Evolutionary conservation across 1,139 yeast genomes (phyloP).

Genomic region (Candida sp.): DNA sequence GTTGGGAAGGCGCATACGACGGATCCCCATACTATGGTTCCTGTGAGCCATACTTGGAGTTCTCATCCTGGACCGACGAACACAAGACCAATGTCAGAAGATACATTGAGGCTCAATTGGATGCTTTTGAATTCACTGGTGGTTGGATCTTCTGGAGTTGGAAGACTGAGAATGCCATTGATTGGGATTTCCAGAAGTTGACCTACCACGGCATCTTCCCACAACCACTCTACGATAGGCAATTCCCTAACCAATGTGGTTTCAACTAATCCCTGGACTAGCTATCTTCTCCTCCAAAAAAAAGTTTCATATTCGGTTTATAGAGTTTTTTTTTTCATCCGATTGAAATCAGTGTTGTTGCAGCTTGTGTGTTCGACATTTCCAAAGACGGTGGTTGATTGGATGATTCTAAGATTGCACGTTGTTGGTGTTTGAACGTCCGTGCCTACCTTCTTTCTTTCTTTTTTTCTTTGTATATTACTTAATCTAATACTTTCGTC

Average conservation of each 20-base stretch:
- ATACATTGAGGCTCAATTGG: conserved; percentile 89
- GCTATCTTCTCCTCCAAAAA: background rate
- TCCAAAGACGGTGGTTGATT: background rate
- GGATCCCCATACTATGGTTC: conserved; percentile 59
- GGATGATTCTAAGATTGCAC: background rate
- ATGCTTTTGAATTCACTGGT: conserved; percentile 67
- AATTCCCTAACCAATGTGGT: conserved; percentile 72
- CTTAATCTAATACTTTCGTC: background rate
- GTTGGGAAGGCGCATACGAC: conserved; percentile 67
- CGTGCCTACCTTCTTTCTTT: background rate
- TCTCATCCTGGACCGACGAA: conserved; percentile 62
- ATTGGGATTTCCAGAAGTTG: conserved; percentile 93
- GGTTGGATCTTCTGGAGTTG: conserved; percentile 97
- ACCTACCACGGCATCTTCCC: conserved; percentile 78
- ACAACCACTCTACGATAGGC: conserved; percentile 70
- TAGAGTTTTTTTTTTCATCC: background rate
- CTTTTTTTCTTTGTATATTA: background rate
- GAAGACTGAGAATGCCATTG: conserved; percentile 84
- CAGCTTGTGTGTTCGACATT: background rate
- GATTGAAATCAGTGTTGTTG: background rate
- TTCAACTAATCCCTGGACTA: conserved; percentile 12
- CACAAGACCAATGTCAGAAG: conserved; percentile 63
- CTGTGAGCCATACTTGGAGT: conserved; percentile 63
- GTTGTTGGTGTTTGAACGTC: background rate
- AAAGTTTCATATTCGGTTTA: background rate